phyloP scores from a whole-genome alignment of 306 rosid species.

The Styphnolobium japonicum region DNA sequence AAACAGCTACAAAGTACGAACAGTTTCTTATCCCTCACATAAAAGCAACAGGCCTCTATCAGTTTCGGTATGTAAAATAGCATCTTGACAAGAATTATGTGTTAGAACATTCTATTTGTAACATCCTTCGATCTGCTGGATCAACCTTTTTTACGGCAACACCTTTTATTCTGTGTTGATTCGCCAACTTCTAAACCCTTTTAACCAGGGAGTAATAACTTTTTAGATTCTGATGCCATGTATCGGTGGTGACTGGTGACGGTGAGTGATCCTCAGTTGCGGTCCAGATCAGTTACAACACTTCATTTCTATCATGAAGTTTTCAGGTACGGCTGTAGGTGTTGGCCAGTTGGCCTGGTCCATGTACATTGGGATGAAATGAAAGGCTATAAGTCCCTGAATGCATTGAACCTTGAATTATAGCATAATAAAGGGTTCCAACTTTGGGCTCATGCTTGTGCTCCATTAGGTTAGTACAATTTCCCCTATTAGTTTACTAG shows the following conservation, averaged over 20 bases:
- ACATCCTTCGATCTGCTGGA: slow-evolving; percentile 4
- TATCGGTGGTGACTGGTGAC: not conserved
- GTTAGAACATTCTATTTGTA: slow-evolving; percentile 16
- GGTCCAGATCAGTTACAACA: not conserved
- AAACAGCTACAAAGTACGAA: not conserved
- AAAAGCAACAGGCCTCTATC: slow-evolving; percentile 10
- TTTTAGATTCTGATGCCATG: not conserved
- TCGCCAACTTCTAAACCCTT: not conserved
- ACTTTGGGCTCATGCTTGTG: slow-evolving; percentile 14
- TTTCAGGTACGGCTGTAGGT: not conserved
- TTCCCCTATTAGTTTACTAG: slow-evolving; percentile 15
- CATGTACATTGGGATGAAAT: slow-evolving; percentile 10
- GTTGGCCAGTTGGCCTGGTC: slow-evolving; percentile 24
- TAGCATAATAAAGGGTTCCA: slow-evolving; percentile 6
- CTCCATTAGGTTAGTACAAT: not conserved
- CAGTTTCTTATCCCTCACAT: slow-evolving; percentile 11
- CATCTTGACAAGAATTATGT: too few relatives aligned
- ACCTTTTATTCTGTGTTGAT: not conserved
- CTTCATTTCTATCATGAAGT: not conserved
- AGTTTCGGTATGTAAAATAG: not conserved
- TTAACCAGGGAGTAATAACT: not conserved
- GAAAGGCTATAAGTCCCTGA: slow-evolving; percentile 6
- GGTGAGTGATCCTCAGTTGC: not conserved
- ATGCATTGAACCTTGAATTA: slow-evolving; percentile 28
- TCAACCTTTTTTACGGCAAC: slow-evolving; percentile 3